phyloP scores from a whole-genome alignment of 1,284 basidiomycete genomes.

The Omphalotus olearius region DNA sequence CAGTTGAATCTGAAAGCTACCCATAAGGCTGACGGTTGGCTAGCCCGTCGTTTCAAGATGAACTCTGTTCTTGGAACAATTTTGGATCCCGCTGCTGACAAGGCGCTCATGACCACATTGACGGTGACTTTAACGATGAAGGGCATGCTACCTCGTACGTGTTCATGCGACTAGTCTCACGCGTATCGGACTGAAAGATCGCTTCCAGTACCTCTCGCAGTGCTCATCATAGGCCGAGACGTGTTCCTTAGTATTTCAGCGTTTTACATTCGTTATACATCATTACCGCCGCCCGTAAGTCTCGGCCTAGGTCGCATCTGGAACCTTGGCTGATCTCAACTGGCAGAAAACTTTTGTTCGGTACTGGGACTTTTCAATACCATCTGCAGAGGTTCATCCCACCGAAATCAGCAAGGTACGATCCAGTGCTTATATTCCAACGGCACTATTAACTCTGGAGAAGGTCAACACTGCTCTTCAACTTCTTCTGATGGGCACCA shows the following conservation, averaged over 20 bases:
- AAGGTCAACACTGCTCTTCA: constrained; percentile 94
- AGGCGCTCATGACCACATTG: constrained; percentile 92
- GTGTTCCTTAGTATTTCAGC: constrained; percentile 85
- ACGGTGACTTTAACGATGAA: constrained; percentile 84
- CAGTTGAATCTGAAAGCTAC: constrained; percentile 6
- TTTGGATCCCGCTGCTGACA: constrained; percentile 96
- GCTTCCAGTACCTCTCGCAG: constrained; percentile 72
- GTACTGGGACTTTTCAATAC: constrained; percentile 95
- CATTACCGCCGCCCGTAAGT: constrained; percentile 81
- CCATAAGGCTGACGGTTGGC: constrained; percentile 84
- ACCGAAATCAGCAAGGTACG: constrained; percentile 86
- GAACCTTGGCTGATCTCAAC: background rate
- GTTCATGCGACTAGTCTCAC: background rate
- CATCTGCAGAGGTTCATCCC: constrained; percentile 90
- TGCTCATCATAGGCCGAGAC: constrained; percentile 88
- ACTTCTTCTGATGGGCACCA: constrained; percentile 83
- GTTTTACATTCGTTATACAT: constrained; percentile 91
- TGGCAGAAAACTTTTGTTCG: constrained; percentile 82
- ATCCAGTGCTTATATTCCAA: background rate
- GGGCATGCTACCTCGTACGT: constrained; percentile 79
- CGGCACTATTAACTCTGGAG: background rate
- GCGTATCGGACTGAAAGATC: background rate
- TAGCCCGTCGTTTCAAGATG: constrained; percentile 86
- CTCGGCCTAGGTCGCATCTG: constrained; percentile 4
- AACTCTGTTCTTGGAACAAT: constrained; percentile 89